Conservation (phyloP, 805 yeast species). For the Candida suzukii region DNA sequence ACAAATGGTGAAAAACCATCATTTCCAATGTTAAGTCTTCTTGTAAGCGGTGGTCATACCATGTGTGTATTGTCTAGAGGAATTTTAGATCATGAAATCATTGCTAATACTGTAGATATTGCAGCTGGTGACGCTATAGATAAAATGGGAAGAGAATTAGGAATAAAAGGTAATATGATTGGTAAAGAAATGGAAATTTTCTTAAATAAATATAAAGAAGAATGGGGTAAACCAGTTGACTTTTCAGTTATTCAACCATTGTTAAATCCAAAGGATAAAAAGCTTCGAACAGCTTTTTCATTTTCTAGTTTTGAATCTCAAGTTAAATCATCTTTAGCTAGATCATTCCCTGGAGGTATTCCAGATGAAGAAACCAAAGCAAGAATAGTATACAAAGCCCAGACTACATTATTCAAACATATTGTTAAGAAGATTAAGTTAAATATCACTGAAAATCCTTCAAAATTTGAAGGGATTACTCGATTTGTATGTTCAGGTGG, state of each 20-base stretch:
- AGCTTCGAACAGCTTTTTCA: conserved; percentile 49
- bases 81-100: conserved; percentile 59
- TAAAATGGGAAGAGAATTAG: conserved; percentile 84
- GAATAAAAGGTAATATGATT: conserved; percentile 73
- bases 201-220: conserved; percentile 28
- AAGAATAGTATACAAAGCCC: conserved; percentile 51
- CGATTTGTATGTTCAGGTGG: conserved; percentile 88
- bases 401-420: conserved; percentile 66
- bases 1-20: conserved; percentile 35
- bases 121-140: conserved; percentile 94
- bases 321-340: conserved; percentile 19
- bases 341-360: conserved; percentile 12
- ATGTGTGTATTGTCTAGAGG: conserved; percentile 66
- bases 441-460: conserved; percentile 34
- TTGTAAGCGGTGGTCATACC: conserved; percentile 94
- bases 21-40: conserved; percentile 67
- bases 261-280: conserved; percentile 38
- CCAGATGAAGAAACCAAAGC: conserved; percentile 24
- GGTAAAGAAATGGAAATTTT: conserved; percentile 75
- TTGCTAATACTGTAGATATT: conserved; percentile 73
- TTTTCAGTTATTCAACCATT: conserved; percentile 41
- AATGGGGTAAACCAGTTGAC: conserved; percentile 23
- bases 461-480: conserved; percentile 34
- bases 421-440: conserved; percentile 55
- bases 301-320: conserved; percentile 60